Evolutionary conservation across 2,329 filamentous ascomycete species (phyloP), one percentile per base, ranked within the genome.

Genomic region (Fusarium nygamai): DNA sequence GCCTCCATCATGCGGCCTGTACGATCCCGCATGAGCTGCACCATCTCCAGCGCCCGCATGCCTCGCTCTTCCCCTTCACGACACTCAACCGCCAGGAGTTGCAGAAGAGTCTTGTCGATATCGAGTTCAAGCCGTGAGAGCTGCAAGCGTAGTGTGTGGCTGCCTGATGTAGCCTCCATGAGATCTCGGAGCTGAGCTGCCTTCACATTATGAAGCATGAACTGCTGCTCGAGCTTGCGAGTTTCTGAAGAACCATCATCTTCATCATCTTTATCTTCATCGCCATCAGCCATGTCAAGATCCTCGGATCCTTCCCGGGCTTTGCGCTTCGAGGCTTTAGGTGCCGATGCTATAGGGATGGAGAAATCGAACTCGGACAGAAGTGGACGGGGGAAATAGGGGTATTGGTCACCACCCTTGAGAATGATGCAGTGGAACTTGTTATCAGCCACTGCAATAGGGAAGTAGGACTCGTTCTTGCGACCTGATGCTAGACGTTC

Each of bases 341-440:
- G 81, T 0, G 86, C 85, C 4, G 90, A 90, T 8, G 90, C 89
- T 39, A 98, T 85, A 1, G 97, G 96, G 24, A 99, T 89, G 48
- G 92, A 91, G 81, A 99, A 97, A 56, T 95, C 94, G 80, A 99
- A 99, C 81, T 99, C 96, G 47, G 92, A 95, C 41, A 99, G 91
- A 43, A 98, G 86, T 5, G 94, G 95, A 16, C 93, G 92, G 17
- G 94, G 96, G 84, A 96, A 98, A 85, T 96, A 98, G 1, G 96
- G 95, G 80, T 98, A 94, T 80, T 92, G 90, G 80, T 99, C 96
- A 41, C 93, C 93, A 72, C 96, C 96, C 84, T 99, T 99, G 80
- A 99, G 91, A 78, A 99, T 98, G 84, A 99, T 98, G 85, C 97
- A 99, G 87, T 98, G 96, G 83, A 99, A 99, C 79, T 93, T 96